Conservation (phyloP, 2,329 filamentous ascomycete genomes). For the Aspergillus sp. region DNA sequence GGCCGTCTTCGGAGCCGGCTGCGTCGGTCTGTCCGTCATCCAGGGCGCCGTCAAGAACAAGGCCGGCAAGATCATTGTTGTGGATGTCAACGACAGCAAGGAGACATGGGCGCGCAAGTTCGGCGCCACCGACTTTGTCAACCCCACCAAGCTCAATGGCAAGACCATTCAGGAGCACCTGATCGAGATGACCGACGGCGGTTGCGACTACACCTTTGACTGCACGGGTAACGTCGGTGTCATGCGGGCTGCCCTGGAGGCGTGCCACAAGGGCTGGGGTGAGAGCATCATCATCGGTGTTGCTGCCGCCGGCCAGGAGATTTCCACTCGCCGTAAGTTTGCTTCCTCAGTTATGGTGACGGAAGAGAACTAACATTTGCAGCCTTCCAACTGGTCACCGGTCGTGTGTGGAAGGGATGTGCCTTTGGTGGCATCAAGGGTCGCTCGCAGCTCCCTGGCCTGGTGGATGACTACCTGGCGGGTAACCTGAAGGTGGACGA, state of each 20-base stretch:
- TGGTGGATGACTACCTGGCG: slow-evolving; percentile 85
- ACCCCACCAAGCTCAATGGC: slow-evolving; percentile 71
- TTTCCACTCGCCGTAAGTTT: slow-evolving; percentile 86
- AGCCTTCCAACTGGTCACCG: slow-evolving; percentile 98
- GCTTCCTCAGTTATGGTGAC: too few relatives aligned
- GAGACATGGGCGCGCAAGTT: slow-evolving; percentile 93
- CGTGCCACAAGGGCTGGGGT: slow-evolving; percentile 99
- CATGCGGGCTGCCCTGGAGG: slow-evolving; percentile 92
- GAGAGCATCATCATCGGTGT: slow-evolving; percentile 98
- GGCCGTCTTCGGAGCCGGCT: slow-evolving; percentile 92
- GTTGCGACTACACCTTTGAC: slow-evolving; percentile 98
- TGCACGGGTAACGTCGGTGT: slow-evolving; percentile 96
- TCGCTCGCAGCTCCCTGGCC: slow-evolving; percentile 80
- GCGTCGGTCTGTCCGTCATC: slow-evolving; percentile 91
- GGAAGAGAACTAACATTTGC: slow-evolving; percentile 17
- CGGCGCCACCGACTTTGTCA: slow-evolving; percentile 94
- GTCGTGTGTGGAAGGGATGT: slow-evolving; percentile 95
- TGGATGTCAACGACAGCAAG: slow-evolving; percentile 83
- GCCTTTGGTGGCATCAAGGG: slow-evolving; percentile 99
- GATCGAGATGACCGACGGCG: slow-evolving; percentile 96
- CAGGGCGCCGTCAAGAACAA: slow-evolving; percentile 87
- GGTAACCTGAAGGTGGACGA: slow-evolving; percentile 96
- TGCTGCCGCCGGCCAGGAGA: slow-evolving; percentile 93
- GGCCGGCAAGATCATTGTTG: slow-evolving; percentile 61
- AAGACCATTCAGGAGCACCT: slow-evolving; percentile 89